These are phyloP conservation scores for Phyllosticta ampelicida DNA, from an alignment of 2,329 filamentous ascomycete genomes.

Conservation along the genomic window DNA sequence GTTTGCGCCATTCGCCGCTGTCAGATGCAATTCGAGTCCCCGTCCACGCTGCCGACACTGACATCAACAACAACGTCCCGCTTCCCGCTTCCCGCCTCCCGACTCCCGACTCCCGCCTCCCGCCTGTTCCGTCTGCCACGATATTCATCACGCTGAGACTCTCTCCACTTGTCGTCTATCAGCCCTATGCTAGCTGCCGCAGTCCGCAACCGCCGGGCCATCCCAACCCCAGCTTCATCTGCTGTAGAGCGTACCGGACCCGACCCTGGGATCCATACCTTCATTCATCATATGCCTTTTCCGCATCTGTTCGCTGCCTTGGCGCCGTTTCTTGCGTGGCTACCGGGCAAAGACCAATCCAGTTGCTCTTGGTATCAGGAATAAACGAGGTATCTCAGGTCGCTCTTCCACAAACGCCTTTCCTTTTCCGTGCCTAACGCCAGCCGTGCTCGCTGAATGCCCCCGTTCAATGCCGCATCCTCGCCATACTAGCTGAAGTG, in stretches of 20 bases:
- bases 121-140: too few relatives aligned
- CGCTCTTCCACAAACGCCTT: background rate
- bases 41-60: background rate
- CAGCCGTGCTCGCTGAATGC: conserved; percentile 1
- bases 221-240: background rate
- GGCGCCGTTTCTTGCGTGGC: background rate
- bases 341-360: background rate
- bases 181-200: background rate
- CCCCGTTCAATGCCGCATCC: too few relatives aligned
- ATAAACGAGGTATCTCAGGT: conserved; percentile 2
- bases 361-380: background rate
- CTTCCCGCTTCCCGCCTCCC: too few relatives aligned
- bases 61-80: background rate
- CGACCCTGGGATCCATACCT: background rate
- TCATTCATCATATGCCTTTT: too few relatives aligned
- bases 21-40: too few relatives aligned
- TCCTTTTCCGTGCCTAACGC: background rate
- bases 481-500: conserved; percentile 92
- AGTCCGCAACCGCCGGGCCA: background rate
- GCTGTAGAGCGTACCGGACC: background rate
- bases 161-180: background rate
- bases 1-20: background rate
- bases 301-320: background rate
- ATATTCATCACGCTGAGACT: background rate
- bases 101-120: too few relatives aligned